phyloP scores from a whole-genome alignment of 768 basidiomycete species.

The Trametes villosa region DNA sequence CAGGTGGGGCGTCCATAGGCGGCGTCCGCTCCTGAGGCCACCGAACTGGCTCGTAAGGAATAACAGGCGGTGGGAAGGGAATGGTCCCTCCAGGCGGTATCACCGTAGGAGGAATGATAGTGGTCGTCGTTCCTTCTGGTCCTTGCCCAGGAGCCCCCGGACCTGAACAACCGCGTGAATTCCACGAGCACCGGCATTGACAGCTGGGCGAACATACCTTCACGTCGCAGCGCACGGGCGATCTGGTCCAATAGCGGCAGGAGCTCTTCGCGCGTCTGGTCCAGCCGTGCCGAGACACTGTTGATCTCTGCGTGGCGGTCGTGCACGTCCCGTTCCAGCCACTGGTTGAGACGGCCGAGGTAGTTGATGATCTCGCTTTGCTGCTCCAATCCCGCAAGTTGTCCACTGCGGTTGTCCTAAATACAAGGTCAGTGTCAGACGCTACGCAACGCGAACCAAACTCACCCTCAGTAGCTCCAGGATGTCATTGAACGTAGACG shows the following conservation, averaged over 20 bases:
- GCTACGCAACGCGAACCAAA: slow-evolving; percentile 3
- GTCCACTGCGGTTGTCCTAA: slow-evolving; percentile 77
- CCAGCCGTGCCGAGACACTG: slow-evolving; percentile 65
- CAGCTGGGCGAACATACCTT: slow-evolving; percentile 15
- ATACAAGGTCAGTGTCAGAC: not conserved
- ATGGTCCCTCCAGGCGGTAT: too few species aligned
- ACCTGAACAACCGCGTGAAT: not conserved
- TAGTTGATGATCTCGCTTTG: slow-evolving; percentile 82
- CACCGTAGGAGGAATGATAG: slow-evolving; percentile 12
- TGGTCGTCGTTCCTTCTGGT: not conserved
- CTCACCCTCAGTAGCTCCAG: slow-evolving; percentile 70
- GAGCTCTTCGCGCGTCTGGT: slow-evolving; percentile 43
- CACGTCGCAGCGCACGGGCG: slow-evolving; percentile 5
- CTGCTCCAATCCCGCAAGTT: slow-evolving; percentile 76
- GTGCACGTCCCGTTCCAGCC: slow-evolving; percentile 78
- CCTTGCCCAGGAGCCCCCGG: not conserved
- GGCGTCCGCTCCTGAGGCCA: slow-evolving; percentile 14
- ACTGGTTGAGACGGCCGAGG: slow-evolving; percentile 74
- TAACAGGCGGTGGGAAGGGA: slow-evolving; percentile 9
- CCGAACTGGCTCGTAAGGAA: not conserved
- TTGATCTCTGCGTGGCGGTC: slow-evolving; percentile 78
- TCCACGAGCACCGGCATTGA: not conserved
- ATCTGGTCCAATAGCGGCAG: slow-evolving; percentile 12
- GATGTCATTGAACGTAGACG: slow-evolving; percentile 66
- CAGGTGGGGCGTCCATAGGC: not conserved